Evolutionary conservation across 495 filamentous ascomycete genomes (phyloP).

Genomic region (Daldinia caldariorum): DNA sequence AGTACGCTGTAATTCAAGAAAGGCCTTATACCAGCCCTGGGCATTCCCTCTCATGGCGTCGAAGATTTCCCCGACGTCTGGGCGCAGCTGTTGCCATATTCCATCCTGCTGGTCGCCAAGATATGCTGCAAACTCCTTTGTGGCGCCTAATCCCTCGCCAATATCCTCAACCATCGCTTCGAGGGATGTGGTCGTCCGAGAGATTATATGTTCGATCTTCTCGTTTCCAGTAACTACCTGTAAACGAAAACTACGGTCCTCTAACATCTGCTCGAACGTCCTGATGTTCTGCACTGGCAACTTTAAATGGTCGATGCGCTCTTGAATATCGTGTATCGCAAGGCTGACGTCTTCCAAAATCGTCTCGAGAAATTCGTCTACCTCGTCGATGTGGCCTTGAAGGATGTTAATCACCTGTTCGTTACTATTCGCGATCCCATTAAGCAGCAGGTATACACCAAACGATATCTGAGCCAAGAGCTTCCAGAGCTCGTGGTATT

Average conservation of each 20-base stretch:
- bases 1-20: slow-evolving; percentile 74
- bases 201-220: slow-evolving; percentile 88
- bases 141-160: slow-evolving; percentile 77
- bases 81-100: slow-evolving; percentile 61
- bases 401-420: slow-evolving; percentile 87
- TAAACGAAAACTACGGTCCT: slow-evolving; percentile 80
- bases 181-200: slow-evolving; percentile 76
- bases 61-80: slow-evolving; percentile 70
- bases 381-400: slow-evolving; percentile 90
- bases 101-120: slow-evolving; percentile 69
- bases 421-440: slow-evolving; percentile 87
- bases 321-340: slow-evolving; percentile 78
- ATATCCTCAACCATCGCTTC: slow-evolving; percentile 81
- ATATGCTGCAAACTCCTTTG: slow-evolving; percentile 79
- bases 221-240: slow-evolving; percentile 88
- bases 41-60: slow-evolving; percentile 85
- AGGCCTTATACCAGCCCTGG: slow-evolving; percentile 83
- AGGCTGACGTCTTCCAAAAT: slow-evolving; percentile 86
- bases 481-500: slow-evolving; percentile 88
- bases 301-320: slow-evolving; percentile 78
- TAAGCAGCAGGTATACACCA: slow-evolving; percentile 87
- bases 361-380: slow-evolving; percentile 87
- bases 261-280: slow-evolving; percentile 90
- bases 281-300: slow-evolving; percentile 83
- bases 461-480: slow-evolving; percentile 92